Base-by-base conservation (phyloP, 2,329 filamentous ascomycete genomes). In the Fusarium newnesense region DNA sequence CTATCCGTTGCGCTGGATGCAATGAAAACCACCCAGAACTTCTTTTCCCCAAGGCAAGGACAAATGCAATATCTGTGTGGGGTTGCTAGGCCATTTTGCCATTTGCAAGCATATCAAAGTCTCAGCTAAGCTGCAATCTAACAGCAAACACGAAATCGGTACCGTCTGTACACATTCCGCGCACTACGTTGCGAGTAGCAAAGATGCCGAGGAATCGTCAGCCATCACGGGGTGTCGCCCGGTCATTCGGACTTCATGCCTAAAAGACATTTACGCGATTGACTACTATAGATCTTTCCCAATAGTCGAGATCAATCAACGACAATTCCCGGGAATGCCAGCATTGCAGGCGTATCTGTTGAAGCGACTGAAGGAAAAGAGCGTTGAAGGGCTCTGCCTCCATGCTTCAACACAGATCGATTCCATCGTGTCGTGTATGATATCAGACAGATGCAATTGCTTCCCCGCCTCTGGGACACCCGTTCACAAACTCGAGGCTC, bases 241-340 rank as follows among this genome's bases (percentile, higher is more conserved):
- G 5, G 0, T 3, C 7, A 44, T 44, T 10, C 16, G 10, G 1
- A 12, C 4, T 10, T 44, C 16, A 26, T 19, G 11, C 16, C 16
- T 7, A 10, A 7, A 3, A 19, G 42, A 2, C 7, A 12, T 12
- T 18, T 7, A 44, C 7, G 5, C 7, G 2, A 26, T 44, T 0
- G 7, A 0, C 1, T 19, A 2, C 2, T 3, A 2, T 26, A 26
- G 16, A 4, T 4, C 10, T 13, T 13, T 26, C 16, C 43, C 24
- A 19, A 26, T 36, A 21, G 26, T n/a, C 21, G 43, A 36, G 21
- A 43, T 64, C 11, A 18, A 19, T 3, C 30, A n/a, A 15, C 24
- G 21, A 1, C 37, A 50, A 19, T 50, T 36, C 3, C 30, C 44
- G 1, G 44, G 36, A 18, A 37, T 50, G 16, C 2, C 12, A 16